A percentile compares a stretch with the other conserved stretches of the same genome.
Conservation (phyloP, 2,329 filamentous ascomycete genomes). For the Colletotrichum spaethianum region DNA sequence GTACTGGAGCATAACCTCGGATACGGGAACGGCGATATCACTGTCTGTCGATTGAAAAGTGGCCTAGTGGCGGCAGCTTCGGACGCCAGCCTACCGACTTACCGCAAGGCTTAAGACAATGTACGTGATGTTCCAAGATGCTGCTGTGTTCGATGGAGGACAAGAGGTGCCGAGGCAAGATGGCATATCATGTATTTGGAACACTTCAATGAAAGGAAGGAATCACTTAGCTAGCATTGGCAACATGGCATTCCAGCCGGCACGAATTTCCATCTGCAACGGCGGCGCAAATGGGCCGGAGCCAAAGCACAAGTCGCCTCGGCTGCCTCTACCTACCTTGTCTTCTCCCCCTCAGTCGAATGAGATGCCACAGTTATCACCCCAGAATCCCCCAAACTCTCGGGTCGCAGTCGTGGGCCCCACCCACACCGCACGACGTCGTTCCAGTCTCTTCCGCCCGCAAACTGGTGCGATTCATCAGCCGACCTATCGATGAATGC, state of each 20-base stretch:
- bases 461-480: constrained; percentile 35
- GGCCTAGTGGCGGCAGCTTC: neutral
- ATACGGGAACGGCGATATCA: neutral
- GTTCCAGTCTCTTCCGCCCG: neutral
- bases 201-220: neutral
- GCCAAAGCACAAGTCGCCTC: neutral
- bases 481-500: constrained; percentile 17
- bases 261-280: neutral
- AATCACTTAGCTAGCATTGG: neutral
- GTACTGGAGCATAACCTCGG: neutral
- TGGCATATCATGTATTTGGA: neutral
- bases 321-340: neutral
- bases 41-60: neutral
- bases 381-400: constrained; percentile 29
- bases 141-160: neutral
- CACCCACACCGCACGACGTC: constrained; percentile 33
- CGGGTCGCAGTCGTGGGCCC: constrained; percentile 30
- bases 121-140: neutral
- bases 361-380: constrained; percentile 6
- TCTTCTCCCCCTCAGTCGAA: neutral
- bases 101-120: neutral
- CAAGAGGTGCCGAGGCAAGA: neutral
- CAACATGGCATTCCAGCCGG: neutral
- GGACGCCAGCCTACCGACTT: neutral
- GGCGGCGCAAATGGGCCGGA: neutral